Evolutionary conservation across 1,284 basidiomycete genomes (phyloP), one percentile per base, ranked within the genome.

Genomic region (Laetiporus sulphureus): DNA sequence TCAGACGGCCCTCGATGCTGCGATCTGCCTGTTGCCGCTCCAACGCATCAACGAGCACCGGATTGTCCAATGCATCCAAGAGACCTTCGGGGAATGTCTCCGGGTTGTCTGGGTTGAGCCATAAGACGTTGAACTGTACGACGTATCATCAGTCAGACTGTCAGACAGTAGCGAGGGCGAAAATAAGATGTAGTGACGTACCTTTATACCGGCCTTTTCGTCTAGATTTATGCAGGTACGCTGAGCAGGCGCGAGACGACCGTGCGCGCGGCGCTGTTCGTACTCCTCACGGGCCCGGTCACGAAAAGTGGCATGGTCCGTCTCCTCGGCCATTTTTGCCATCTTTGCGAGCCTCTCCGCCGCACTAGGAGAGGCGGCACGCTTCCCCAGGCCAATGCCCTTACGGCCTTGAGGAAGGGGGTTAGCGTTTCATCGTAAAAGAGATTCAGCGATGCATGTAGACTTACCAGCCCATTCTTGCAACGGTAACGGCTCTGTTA

Each of bases 401-500:
- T 73, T 77, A 62, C 76, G 83, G 23, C 88, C 87, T 91, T 50
- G 20, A 42, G 31, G 20, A 32, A 20, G 38, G 29, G 19, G 4
- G 24, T 33, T 45, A 48, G 31, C n/a, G 45, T 20, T 25, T 5
- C 27, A 22, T 16, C 22, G 25, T 8, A 13, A 12, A 13, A 21
- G 11, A 25, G 22, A 3, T 18, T 30, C 12, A 6, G 23, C 20
- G 40, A 32, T 4, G 8, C 15, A 19, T 19, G 31, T 22, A 38
- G n/a, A 64, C 73, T 48, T 45, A 83, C 85, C 85, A 64, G 73
- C 60, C 87, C 87, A 89, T 69, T 89, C 80, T 35, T 75, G 76
- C 45, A 90, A 54, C 12, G 81, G 74, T 16, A 90, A 61, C 3
- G 87, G 86, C 44, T 81, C 79, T 0, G 62, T 64, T 29, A 71